These are phyloP conservation scores for Erysimum cheiri DNA, from an alignment of 441 rosid genomes.

Conservation along the genomic window DNA sequence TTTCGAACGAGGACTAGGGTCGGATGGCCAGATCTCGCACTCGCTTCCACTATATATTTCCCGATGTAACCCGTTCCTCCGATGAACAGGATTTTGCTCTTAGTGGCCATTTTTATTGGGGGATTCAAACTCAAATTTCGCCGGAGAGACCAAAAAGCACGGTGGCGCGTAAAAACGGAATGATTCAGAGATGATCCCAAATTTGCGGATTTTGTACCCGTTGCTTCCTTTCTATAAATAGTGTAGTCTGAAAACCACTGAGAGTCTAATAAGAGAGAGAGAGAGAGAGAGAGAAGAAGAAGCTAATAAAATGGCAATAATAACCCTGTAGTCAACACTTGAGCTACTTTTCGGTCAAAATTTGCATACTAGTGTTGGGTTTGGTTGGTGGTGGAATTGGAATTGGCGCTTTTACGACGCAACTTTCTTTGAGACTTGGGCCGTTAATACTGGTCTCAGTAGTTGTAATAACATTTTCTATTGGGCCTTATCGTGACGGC, in stretches of 20 bases:
- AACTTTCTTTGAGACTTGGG: not conserved
- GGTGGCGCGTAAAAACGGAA: slow-evolving; percentile 23
- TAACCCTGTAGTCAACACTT: slow-evolving; percentile 4
- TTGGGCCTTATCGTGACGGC: slow-evolving; percentile 18
- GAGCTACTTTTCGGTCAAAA: slow-evolving; percentile 20
- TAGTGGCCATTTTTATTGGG: slow-evolving; percentile 32
- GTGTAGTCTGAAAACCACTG: no score
- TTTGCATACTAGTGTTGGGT: slow-evolving; percentile 1
- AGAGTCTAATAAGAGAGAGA: no score
- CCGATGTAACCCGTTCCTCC: slow-evolving; percentile 48
- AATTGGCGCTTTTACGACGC: not conserved
- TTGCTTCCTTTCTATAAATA: not conserved
- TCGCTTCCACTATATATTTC: slow-evolving; percentile 45
- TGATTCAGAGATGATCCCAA: slow-evolving; percentile 16
- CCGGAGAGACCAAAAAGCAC: not conserved
- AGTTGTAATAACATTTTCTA: not conserved
- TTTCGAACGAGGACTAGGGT: slow-evolving; percentile 42
- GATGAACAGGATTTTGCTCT: slow-evolving; percentile 46
- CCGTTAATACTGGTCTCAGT: not conserved
- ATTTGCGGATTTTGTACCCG: not conserved
- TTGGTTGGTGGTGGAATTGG: slow-evolving; percentile 32
- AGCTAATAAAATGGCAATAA: not conserved
- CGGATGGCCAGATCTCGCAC: slow-evolving; percentile 44
- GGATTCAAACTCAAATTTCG: not conserved
- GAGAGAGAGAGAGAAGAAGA: no score